Evolutionary conservation across 805 yeast genomes (phyloP).

Genomic region (Blastobotrys muscicola): DNA sequence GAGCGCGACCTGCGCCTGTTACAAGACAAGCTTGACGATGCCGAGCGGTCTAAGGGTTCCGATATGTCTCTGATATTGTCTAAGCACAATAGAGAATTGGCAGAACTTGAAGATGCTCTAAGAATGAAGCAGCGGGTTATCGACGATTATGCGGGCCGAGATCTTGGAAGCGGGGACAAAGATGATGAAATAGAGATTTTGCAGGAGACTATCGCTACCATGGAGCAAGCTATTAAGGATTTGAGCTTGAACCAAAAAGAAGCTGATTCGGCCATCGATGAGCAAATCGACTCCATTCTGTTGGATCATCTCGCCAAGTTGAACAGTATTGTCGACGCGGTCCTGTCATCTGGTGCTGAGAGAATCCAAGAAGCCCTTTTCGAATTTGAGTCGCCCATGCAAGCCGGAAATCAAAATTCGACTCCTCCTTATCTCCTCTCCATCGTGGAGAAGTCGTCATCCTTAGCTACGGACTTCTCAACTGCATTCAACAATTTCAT

Average conservation of each 20-base stretch:
- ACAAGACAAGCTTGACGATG: conserved; percentile 46
- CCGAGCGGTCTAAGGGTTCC: conserved; percentile 54
- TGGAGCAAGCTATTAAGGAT: conserved; percentile 62
- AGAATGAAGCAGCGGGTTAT: conserved; percentile 26
- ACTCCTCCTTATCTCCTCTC: conserved; percentile 62
- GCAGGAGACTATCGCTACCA: conserved; percentile 47
- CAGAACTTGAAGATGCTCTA: conserved; percentile 36
- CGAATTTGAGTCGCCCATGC: conserved; percentile 69
- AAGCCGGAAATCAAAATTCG: conserved; percentile 70
- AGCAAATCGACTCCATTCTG: conserved; percentile 47
- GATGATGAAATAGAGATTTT: conserved; percentile 73
- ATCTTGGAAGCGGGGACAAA: conserved; percentile 37
- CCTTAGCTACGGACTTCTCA: conserved; percentile 71
- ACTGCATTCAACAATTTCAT: conserved; percentile 63
- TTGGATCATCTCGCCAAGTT: conserved; percentile 41
- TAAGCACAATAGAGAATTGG: conserved; percentile 56
- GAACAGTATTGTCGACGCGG: conserved; percentile 53
- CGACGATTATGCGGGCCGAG: conserved; percentile 22
- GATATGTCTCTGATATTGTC: conserved; percentile 51
- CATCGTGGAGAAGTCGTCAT: conserved; percentile 58
- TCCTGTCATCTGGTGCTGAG: conserved; percentile 57
- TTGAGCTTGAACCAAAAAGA: conserved; percentile 33
- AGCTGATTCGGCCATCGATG: conserved; percentile 45
- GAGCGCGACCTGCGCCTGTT: conserved; percentile 56
- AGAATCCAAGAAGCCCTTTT: conserved; percentile 62